Percentiles rank a stretch among this genome's conserved stretches.
These are phyloP conservation scores for Phaseolus lunatus DNA, from an alignment of 306 rosid genomes.

Conservation along the genomic window DNA sequence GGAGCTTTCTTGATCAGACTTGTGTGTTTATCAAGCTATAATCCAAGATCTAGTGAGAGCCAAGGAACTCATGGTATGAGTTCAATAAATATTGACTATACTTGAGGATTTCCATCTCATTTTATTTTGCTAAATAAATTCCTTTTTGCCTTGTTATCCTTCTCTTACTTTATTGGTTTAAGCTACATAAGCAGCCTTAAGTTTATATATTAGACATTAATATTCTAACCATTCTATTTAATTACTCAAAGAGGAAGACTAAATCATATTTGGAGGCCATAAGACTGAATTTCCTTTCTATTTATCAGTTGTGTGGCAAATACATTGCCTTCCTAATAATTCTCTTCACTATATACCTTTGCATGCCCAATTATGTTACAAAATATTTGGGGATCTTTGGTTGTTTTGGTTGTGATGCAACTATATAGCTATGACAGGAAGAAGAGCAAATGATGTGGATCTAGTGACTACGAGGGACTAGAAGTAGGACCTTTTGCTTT, in stretches of 20 bases:
- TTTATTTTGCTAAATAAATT: slow-evolving; percentile 37
- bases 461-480: slow-evolving; percentile 50
- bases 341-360: slow-evolving; percentile 77
- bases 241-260: slow-evolving; percentile 71
- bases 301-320: slow-evolving; percentile 88
- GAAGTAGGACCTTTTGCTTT: slow-evolving; percentile 61
- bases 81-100: slow-evolving; percentile 35
- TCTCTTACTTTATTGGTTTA: slow-evolving; percentile 34
- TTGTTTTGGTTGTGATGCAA: slow-evolving; percentile 91
- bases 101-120: slow-evolving; percentile 32
- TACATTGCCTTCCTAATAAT: slow-evolving; percentile 80
- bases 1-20: slow-evolving; percentile 85
- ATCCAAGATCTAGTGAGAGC: slow-evolving; percentile 42
- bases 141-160: neutral
- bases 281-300: slow-evolving; percentile 75
- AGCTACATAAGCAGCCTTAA: slow-evolving; percentile 33
- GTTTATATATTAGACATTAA: slow-evolving; percentile 9
- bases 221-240: slow-evolving; percentile 46
- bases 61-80: slow-evolving; percentile 45
- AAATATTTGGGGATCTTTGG: slow-evolving; percentile 82
- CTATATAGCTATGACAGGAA: slow-evolving; percentile 91
- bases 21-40: slow-evolving; percentile 67
- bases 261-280: slow-evolving; percentile 69
- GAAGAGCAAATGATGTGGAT: slow-evolving; percentile 64
- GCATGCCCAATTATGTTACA: slow-evolving; percentile 77